phyloP scores from a whole-genome alignment of 768 basidiomycete genomes.

The Mycena galopus region DNA sequence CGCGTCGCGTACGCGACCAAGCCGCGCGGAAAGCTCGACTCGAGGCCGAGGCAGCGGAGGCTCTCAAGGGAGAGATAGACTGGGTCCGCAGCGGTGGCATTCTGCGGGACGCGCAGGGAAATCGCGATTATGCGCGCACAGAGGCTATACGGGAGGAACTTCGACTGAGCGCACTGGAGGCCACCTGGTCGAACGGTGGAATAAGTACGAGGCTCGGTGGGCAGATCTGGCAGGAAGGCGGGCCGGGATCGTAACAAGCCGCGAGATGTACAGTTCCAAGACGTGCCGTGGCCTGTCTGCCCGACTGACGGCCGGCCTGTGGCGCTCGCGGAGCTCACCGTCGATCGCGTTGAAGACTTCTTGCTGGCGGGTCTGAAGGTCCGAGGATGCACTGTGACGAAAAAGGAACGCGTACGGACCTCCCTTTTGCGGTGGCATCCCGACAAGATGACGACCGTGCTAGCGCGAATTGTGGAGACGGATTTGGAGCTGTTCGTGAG shows the following conservation, averaged over 20 bases:
- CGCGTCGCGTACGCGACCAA: conserved; percentile 28
- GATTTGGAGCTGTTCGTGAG: conserved; percentile 59
- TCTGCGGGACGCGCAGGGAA: conserved; percentile 63
- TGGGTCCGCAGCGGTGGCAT: conserved; percentile 73
- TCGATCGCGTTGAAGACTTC: conserved; percentile 60
- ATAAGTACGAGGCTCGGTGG: conserved; percentile 69
- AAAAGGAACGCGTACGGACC: conserved; percentile 67
- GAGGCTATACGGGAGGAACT: conserved; percentile 63
- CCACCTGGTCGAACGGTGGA: conserved; percentile 58
- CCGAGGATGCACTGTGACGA: conserved; percentile 54
- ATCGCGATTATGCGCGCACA: conserved; percentile 64
- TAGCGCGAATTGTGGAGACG: conserved; percentile 58
- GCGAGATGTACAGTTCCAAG: conserved; percentile 55
- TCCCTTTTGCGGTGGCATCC: conserved; percentile 79
- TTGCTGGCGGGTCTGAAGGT: conserved; percentile 61
- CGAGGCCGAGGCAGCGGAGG: conserved; percentile 55
- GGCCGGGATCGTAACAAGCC: conserved; percentile 26
- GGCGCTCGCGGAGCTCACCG: conserved; percentile 51
- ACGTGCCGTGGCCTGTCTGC: conserved; percentile 75
- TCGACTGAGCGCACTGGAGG: conserved; percentile 57
- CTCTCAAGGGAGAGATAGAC: conserved; percentile 64
- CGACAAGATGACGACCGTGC: conserved; percentile 66
- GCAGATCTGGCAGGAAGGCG: conserved; percentile 47
- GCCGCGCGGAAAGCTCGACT: conserved; percentile 38
- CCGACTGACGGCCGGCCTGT: conserved; percentile 25